Conservation (phyloP, 2,329 filamentous ascomycete species). For the Proliferodiscus dingleyae region DNA sequence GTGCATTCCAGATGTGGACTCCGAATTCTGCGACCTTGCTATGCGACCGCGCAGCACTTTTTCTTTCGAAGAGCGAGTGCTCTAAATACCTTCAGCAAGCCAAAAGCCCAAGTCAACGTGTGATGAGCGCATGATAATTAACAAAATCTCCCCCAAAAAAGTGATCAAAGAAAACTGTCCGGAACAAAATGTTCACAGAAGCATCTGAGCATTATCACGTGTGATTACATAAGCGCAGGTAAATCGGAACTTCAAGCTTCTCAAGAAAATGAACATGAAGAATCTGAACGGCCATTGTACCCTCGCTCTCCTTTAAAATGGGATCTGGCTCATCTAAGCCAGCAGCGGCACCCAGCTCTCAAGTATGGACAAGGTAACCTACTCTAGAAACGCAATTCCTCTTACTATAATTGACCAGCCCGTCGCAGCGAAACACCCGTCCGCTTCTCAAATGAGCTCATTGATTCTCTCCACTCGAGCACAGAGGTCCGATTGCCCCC, state of each 20-base stretch:
- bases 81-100: too few relatives aligned
- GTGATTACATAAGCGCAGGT: conserved; percentile 2
- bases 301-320: conserved; percentile 21
- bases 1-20: too few relatives aligned
- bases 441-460: conserved; percentile 73
- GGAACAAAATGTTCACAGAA: too few relatives aligned
- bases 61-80: too few relatives aligned
- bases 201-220: background rate
- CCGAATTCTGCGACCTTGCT: too few relatives aligned
- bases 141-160: too few relatives aligned
- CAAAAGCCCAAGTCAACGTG: too few relatives aligned
- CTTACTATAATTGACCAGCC: conserved; percentile 6
- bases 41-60: too few relatives aligned
- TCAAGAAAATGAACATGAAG: conserved; percentile 8
- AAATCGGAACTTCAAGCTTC: conserved; percentile 16
- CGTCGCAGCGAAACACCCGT: conserved; percentile 53
- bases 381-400: background rate
- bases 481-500: conserved; percentile 61
- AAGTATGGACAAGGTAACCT: conserved; percentile 29
- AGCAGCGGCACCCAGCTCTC: conserved; percentile 20
- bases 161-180: background rate
- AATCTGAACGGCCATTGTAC: conserved; percentile 6
- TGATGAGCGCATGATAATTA: too few relatives aligned
- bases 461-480: conserved; percentile 78
- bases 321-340: conserved; percentile 30